Evolutionary conservation across 1,284 basidiomycete species (phyloP), one percentile per base, ranked within the genome.

Genomic region (Sphagnurus paluster): DNA sequence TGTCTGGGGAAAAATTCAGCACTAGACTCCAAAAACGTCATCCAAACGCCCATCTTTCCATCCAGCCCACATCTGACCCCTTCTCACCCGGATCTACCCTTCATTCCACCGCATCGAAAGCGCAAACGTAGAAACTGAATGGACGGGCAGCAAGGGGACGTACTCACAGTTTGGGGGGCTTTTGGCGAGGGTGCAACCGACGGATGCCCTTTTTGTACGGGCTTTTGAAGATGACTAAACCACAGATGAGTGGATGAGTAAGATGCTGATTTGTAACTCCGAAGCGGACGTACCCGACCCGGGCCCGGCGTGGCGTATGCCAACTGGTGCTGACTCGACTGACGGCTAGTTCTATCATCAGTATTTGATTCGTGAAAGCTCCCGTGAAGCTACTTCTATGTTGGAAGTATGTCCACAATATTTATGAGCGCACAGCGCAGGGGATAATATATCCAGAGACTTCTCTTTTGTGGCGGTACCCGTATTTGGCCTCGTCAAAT

Each of bases 1-100:
- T 21, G 28, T 42, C 40, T 42, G 20, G 10, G 25, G 24, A 2
- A 33, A 5, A 16, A 34, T 34, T n/a, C 38, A 42, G 25, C 9
- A 42, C 20, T 24, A 8, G n/a, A n/a, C n/a, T n/a, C n/a, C n/a
- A n/a, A n/a, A 35, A 57, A 45, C 51, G 53, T 56, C 56, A 59
- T 57, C 57, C 52, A 47, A 35, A 21, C n/a, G 9, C 25, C 28
- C 34, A 16, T 7, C 10, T 10, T 5, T 33, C 40, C 42, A 58
- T 56, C 58, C 58, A 58, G 21, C 55, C 34, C 34, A 24, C 26
- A 37, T 19, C 38, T 11, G 13, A 16, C 37, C 32, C n/a, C 21
- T 30, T 38, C 38, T 33, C 48, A 40, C 25, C 4, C 33, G 17
- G 11, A 28, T 39, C 23, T 14, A n/a, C 3, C 40, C n/a, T 23